Evolutionary conservation across 2,329 filamentous ascomycete genomes (phyloP).

Genomic region (Ophiostoma piceae): DNA sequence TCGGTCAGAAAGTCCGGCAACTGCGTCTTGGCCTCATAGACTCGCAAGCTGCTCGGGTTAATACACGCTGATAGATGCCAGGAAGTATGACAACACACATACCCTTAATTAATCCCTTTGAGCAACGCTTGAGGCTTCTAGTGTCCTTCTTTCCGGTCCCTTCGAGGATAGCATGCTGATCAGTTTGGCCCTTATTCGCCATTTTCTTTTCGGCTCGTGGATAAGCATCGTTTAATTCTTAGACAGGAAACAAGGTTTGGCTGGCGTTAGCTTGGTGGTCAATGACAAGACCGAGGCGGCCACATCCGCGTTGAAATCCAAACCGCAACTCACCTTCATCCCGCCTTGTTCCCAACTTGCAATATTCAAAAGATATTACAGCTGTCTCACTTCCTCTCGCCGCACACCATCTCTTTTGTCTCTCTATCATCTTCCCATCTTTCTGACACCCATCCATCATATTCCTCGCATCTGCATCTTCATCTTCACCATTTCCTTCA

Average conservation of each 20-base stretch:
- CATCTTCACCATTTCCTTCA: not conserved
- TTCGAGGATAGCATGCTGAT: not conserved
- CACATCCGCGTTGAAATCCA: not conserved
- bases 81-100: not conserved
- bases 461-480: not conserved
- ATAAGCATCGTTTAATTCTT: not conserved
- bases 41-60: not conserved
- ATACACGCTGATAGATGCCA: not conserved
- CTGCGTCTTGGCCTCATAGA: conserved; percentile 6
- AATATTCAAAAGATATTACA: not conserved
- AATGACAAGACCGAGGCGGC: conserved; percentile 1
- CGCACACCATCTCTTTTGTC: not conserved
- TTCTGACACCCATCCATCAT: not conserved
- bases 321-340: not conserved
- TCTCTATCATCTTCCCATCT: not conserved
- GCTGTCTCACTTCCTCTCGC: not conserved
- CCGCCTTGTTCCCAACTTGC: not conserved
- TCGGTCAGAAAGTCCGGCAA: conserved; percentile 3
- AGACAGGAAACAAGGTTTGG: conserved; percentile 7
- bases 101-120: not conserved
- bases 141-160: not conserved
- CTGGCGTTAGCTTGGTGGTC: conserved; percentile 2
- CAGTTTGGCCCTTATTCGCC: not conserved
- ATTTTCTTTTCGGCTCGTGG: not conserved
- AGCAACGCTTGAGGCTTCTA: not conserved